Conservation (phyloP, 306 rosid species). For the Pachyrhizus erosus region DNA sequence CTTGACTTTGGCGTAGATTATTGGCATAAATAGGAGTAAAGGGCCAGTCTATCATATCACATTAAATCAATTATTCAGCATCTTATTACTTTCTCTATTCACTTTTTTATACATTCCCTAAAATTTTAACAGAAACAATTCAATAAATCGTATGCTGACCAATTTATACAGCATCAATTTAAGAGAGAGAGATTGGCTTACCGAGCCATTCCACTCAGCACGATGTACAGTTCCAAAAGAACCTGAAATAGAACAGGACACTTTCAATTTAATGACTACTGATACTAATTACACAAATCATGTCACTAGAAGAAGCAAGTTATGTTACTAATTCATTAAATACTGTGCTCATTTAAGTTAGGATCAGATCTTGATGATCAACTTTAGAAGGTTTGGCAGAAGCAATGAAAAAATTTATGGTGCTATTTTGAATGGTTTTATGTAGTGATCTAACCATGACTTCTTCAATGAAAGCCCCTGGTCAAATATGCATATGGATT, state of each 20-base stretch:
- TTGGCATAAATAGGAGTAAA: not conserved
- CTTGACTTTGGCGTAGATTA: conserved; percentile 20
- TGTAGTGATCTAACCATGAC: conserved; percentile 24
- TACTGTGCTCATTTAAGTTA: conserved; percentile 7
- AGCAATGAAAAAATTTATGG: conserved; percentile 17
- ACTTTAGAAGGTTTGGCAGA: conserved; percentile 12
- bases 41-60: conserved; percentile 1
- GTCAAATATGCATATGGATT: conserved; percentile 34
- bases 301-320: conserved; percentile 39
- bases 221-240: conserved; percentile 98
- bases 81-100: conserved; percentile 14
- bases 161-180: conserved; percentile 28
- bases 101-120: conserved; percentile 21
- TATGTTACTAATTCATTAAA: conserved; percentile 20
- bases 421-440: conserved; percentile 30
- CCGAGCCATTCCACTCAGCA: conserved; percentile 99
- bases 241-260: conserved; percentile 65
- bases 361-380: conserved; percentile 19
- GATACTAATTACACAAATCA: conserved; percentile 31
- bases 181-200: conserved; percentile 52
- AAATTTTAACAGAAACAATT: conserved; percentile 30
- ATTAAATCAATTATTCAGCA: conserved; percentile 14
- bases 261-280: conserved; percentile 29
- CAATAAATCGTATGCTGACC: conserved; percentile 24
- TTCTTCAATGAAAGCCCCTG: conserved; percentile 14